A percentile compares a stretch with the other conserved stretches of the same genome.
Evolutionary conservation across 768 basidiomycete genomes (phyloP).

Genomic region (Porphyrellus cyaneotinctus): DNA sequence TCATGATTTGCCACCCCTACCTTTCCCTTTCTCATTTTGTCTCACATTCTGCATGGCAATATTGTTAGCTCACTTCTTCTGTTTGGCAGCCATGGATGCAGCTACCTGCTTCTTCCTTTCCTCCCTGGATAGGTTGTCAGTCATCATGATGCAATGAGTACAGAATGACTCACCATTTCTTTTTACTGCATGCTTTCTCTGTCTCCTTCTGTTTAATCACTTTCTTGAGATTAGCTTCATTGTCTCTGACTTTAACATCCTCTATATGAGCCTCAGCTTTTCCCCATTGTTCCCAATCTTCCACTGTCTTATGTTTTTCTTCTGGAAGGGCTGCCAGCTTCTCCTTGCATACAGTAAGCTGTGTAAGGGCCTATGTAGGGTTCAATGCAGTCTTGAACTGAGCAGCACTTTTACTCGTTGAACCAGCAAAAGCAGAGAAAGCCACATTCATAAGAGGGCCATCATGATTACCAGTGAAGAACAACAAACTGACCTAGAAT

Average conservation of each 20-base stretch:
- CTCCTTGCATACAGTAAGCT: constrained; percentile 72
- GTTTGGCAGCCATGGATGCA: constrained; percentile 74
- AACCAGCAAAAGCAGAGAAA: constrained; percentile 60
- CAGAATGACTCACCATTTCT: constrained; percentile 63
- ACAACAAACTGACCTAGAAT: no score
- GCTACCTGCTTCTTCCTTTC: constrained; percentile 78
- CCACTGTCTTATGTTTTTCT: constrained; percentile 74
- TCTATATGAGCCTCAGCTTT: constrained; percentile 86
- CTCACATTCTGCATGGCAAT: constrained; percentile 83
- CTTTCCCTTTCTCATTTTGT: constrained; percentile 57
- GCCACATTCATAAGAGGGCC: constrained; percentile 57
- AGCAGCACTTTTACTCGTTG: constrained; percentile 44
- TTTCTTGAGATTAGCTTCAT: constrained; percentile 83
- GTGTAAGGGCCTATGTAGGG: constrained; percentile 79
- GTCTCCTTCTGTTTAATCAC: constrained; percentile 92
- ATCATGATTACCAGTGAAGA: constrained; percentile 37
- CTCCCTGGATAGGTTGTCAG: constrained; percentile 50
- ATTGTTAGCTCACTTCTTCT: constrained; percentile 90
- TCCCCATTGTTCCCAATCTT: constrained; percentile 84
- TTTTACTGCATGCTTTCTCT: constrained; percentile 78
- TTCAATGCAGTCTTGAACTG: constrained; percentile 71
- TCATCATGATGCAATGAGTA: background rate
- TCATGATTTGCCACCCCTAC: constrained; percentile 54
- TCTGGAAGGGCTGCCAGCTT: constrained; percentile 74
- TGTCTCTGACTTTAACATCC: constrained; percentile 89